Conservation (phyloP, 257 asterid genomes). For the Fraxinus quadrangulata region DNA sequence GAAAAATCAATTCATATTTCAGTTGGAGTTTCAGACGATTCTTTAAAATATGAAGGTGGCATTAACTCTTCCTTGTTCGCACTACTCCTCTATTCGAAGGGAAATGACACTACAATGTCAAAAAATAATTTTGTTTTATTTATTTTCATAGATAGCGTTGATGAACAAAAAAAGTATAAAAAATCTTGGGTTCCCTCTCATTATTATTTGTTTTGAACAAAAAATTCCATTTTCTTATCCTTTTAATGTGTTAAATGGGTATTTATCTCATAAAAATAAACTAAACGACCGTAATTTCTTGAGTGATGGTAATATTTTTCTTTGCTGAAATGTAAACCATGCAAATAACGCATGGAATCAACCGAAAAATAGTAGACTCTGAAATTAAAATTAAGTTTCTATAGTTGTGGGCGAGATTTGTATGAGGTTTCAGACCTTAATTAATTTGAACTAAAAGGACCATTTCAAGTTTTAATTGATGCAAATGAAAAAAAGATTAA, state of each 20-base stretch:
- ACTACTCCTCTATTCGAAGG: no score
- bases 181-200: no score
- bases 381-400: constrained; percentile 13
- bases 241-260: background rate
- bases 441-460: background rate
- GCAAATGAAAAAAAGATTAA: background rate
- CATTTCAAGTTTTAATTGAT: background rate
- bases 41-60: no score
- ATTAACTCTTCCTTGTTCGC: no score
- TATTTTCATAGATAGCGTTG: no score
- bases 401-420: constrained; percentile 28
- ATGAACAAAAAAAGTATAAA: no score
- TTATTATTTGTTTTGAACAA: no score
- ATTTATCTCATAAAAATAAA: background rate
- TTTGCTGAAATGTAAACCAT: background rate
- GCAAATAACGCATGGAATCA: background rate
- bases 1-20: no score
- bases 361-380: constrained; percentile 8
- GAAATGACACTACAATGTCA: no score
- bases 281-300: background rate
- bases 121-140: no score
- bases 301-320: background rate
- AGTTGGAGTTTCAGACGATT: no score
- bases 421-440: constrained; percentile 24
- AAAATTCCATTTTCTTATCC: background rate